Evolutionary conservation across 768 basidiomycete species (phyloP), one percentile per base, ranked within the genome.

Genomic region (Pholiota microspora): DNA sequence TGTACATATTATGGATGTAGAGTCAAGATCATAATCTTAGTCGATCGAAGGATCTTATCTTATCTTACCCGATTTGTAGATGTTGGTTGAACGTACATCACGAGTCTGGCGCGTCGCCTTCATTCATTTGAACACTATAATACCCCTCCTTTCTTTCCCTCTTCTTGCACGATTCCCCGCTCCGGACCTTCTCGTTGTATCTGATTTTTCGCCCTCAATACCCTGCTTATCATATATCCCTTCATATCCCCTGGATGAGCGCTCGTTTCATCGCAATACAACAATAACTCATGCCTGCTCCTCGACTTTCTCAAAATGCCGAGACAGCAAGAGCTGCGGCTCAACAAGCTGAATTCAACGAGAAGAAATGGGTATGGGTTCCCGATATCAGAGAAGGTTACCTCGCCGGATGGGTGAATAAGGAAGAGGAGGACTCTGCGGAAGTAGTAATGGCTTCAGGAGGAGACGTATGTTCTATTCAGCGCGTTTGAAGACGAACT

Each of bases 301-400:
- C 76, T 57, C 72, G 76, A 38, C 73, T 68, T 46, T 79, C 83
- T 36, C 79, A 78, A 55, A 79, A 73, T 57, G 78, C 77, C 44
- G 93, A 94, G 69, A 88, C 87, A 35, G 89, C 93, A 7, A 78
- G 87, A 51, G 87, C 85, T 15, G 92, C 93, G 18, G 94, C 92
- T 16, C 82, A 88, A n/a, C 92, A 94, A 67, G 92, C 93, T 8
- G 93, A 95, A 70, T 96, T 94, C 72, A 95, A 94, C 68, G 93
- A 94, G 79, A 97, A 95, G 87, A 92, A 88, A 76, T 96, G 95
- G 91, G 94, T 98, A 5, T 98, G 96, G 96, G 89, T 95, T 23
- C 93, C 94, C 2, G 95, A 98, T 70, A 83, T 88, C 55, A 84
- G 82, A 67, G 89, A 94, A 60, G 96, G 96, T 0, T 98, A 98